Evolutionary conservation across 1,139 yeast genomes (phyloP), one percentile per base, ranked within the genome.

Genomic region (Wickerhamomyces sp.): DNA sequence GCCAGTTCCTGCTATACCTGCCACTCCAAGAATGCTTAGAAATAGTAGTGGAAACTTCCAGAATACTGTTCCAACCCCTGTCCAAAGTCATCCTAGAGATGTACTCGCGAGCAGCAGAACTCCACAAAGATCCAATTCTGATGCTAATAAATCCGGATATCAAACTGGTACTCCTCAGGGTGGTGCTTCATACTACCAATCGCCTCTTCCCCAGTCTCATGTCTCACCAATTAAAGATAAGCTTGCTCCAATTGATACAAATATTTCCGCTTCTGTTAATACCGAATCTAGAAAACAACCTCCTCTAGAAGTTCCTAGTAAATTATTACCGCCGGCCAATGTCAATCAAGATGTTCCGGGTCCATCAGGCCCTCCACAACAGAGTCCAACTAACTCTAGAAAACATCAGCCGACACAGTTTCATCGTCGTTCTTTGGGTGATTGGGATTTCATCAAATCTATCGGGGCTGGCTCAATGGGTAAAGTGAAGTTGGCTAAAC

Each of bases 391-490:
- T 31, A 37, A 53, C 37, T 27, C 49, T 30, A 36, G 47, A 25
- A 40, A 55, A 21, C 47, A 41, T 25, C 43, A 42, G 13, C 63
- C 60, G 16, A 75, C 68, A 45, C 89, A 82, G 51, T 84, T 84
- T 55, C 90, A 89, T 59, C 76, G 97, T 49, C 82, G 84, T 47
- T 76, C 96, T 6, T 83, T 92, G 41, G 99, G 98, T 15, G 97
- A 94, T 51, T 92, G 98, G 98, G 95, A 87, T 55, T 90, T 92
- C 53, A 75, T 88, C 44, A 89, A 89, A 60, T 89, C 97, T 1
- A 87, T 92, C 36, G 99, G 99, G 37, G 96, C 97, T 5, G 98
- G 99, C 4, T 87, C 96, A 1, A 92, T 94, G 98, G 99, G 99
- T 42, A 95, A 92, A 61, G 99, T 92, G 38, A 94, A 94, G 62